Base-by-base conservation (phyloP, 2,329 filamentous ascomycete species). In the Fusarium protoensiforme region DNA sequence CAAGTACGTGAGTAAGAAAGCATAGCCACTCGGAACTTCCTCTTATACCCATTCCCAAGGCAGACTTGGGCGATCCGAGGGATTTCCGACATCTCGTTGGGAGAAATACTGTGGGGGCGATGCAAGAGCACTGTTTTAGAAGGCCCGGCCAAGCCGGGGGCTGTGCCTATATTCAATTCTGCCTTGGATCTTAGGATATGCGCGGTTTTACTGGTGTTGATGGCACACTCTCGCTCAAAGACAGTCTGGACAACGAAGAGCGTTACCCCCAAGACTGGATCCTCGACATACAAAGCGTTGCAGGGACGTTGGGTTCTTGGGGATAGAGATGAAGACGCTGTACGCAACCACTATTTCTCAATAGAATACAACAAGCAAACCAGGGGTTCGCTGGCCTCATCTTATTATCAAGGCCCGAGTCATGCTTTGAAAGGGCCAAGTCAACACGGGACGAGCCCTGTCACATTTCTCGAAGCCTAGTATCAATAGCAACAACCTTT, bases 401-500 rank as follows among this genome's bases (percentile, higher is more conserved):
- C 20, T 11, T 43, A 16, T 24, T 22, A 24, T 16, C 20, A 43
- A 43, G 13, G 20, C 22, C 20, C 13, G 3, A 22, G 39, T 16
- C 13, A 20, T 9, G 39, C 11, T 16, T 16, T 43, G 13, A 11
- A 14, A 43, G 39, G 22, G 11, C 20, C 39, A 22, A 43, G 20
- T 22, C 20, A 43, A 24, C 20, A 43, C n/a, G n/a, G 2, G 22
- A 48, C 43, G 43, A 24, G 18, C 22, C 43, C 14, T 11, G 22
- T 48, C 43, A 48, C 2, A 48, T 18, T 7, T 27, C 9, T 10
- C 43, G 5, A 18, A 4, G 5, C 14, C 3, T 48, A 36, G 61
- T 62, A 11, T 72, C 58, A 2, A 69, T 54, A 27, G 67, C 67
- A 18, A 75, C 74, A 18, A 76, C 70, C 22, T 76, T 76, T 4